These are phyloP conservation scores for Sonneratia caseolaris DNA, from an alignment of 345 rosid genomes.

Conservation along the genomic window DNA sequence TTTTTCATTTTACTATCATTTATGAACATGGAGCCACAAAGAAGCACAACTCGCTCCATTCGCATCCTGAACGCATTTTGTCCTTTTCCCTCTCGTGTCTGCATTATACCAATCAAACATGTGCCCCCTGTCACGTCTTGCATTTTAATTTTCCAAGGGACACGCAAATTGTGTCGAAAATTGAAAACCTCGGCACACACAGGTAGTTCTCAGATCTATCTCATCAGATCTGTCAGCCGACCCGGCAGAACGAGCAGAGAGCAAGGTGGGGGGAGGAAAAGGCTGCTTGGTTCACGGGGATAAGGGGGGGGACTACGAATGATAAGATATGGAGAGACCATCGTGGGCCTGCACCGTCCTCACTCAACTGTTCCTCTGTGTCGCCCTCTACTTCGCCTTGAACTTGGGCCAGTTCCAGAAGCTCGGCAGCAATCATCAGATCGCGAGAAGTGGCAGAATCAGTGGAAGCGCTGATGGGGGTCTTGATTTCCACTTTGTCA, in stretches of 20 bases:
- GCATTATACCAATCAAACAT: background rate
- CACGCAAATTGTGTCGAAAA: background rate
- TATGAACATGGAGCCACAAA: no score
- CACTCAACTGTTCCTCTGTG: constrained; percentile 46
- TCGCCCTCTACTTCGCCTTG: constrained; percentile 45
- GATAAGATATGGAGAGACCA: constrained; percentile 33
- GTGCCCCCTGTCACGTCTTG: background rate
- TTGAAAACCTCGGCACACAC: no score
- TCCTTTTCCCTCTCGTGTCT: background rate
- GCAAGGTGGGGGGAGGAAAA: background rate
- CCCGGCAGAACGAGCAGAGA: background rate
- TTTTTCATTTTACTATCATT: no score
- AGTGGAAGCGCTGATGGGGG: constrained; percentile 18
- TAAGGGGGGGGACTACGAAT: background rate
- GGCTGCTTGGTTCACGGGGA: background rate
- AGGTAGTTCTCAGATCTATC: background rate
- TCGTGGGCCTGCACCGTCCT: constrained; percentile 53
- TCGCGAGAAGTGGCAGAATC: background rate
- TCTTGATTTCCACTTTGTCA: constrained; percentile 43
- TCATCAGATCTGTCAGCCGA: background rate
- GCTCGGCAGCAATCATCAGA: constrained; percentile 1
- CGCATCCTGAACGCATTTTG: background rate
- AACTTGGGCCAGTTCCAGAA: constrained; percentile 45
- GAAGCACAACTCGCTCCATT: no score
- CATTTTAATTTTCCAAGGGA: background rate